Evolutionary conservation across 495 filamentous ascomycete species (phyloP), one percentile per base, ranked within the genome.

Genomic region (Aspergillus cavernicola): DNA sequence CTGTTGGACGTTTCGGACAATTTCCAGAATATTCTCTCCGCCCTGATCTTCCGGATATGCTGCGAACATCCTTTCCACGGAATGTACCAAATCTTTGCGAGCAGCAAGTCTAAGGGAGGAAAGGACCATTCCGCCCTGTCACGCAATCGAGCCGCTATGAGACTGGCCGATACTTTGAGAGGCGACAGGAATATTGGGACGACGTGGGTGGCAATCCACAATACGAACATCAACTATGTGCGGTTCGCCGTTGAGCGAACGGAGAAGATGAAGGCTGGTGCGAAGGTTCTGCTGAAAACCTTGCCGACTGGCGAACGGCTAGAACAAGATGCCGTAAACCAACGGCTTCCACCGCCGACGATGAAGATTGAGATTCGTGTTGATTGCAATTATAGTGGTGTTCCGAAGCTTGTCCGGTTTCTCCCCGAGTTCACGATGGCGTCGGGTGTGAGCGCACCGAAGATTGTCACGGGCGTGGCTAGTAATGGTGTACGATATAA

Each of bases 11-110:
- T 81, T 20, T 49, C 66, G 3, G 75, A 79, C 33, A 67, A 70
- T 2, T 99, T 99, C 62, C 95, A 99, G 59, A 66, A 66, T 15
- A 72, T 91, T 4, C 79, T 99, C 13, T 82, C 75, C 16, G 67
- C 76, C 1, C 69, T 97, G 31, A 83, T 97, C 12, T 79, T 84
- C 53, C 78, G 85, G 10, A 93, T 97, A 49, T 96, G 91, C 63
- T 74, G 76, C 9, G 90, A 99, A 22, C 93, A 99, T 66, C 93
- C 93, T 1, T 95, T 90, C 67, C 93, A 99, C 61, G 89, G 88
- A 35, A 92, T 96, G 84, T 92, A 97, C 63, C 91, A 97, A 47
- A 90, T 99, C 18, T 95, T 90, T 71, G 85, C 90, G 7, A 84
- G 85, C 29, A 84, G 78, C 50, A 90, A 81, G 60, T 83, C 80